Evolutionary conservation across 495 filamentous ascomycete species (phyloP).

Genomic region (Podospora pseudoanserina): DNA sequence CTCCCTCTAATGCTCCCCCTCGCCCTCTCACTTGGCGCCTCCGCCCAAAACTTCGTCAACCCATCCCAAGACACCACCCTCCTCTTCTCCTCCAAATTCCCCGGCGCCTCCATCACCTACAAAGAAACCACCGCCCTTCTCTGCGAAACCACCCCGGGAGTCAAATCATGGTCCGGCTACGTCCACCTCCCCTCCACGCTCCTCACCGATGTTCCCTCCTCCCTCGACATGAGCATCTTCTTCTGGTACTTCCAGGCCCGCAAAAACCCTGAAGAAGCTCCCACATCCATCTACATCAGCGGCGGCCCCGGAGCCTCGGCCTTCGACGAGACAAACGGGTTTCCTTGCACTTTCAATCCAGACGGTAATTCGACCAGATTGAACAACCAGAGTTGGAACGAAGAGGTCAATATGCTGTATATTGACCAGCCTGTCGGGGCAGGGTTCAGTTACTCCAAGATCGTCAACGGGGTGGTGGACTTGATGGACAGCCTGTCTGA

Average conservation of each 20-base stretch:
- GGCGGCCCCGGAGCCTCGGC: slow-evolving; percentile 46
- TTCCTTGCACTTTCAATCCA: slow-evolving; percentile 13
- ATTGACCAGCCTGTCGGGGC: slow-evolving; percentile 52
- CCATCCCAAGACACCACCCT: slow-evolving; percentile 8
- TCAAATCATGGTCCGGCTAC: slow-evolving; percentile 5
- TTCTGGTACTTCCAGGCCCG: slow-evolving; percentile 37
- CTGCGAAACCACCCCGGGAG: slow-evolving; percentile 9
- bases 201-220: slow-evolving; percentile 1
- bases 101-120: slow-evolving; percentile 18
- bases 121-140: slow-evolving; percentile 10
- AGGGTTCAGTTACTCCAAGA: slow-evolving; percentile 11
- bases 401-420: slow-evolving; percentile 51
- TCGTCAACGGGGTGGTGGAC: not conserved
- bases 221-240: slow-evolving; percentile 12
- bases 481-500: not conserved
- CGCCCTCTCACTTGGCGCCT: slow-evolving; percentile 1
- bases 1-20: not conserved
- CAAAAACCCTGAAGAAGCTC: slow-evolving; percentile 45
- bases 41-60: slow-evolving; percentile 13
- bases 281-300: slow-evolving; percentile 37
- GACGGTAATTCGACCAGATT: slow-evolving; percentile 9
- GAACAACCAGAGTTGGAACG: slow-evolving; percentile 57
- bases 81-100: slow-evolving; percentile 12
- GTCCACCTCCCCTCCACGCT: slow-evolving; percentile 8
- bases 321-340: slow-evolving; percentile 14